Conservation (phyloP, 1,139 yeast species). For the Yamadazyma blattariae region DNA sequence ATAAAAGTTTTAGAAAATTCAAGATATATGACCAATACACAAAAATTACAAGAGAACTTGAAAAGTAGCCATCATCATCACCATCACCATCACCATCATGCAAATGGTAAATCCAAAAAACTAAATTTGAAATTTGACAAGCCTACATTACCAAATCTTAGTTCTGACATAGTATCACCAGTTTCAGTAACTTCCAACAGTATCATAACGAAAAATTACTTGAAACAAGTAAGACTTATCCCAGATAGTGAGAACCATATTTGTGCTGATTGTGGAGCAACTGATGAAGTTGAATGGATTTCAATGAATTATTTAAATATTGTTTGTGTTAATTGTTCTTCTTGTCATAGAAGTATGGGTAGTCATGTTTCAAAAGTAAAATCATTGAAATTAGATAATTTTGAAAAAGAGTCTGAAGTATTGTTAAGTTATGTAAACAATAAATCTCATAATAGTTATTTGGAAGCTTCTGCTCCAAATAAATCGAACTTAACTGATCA, state of each 20-base stretch:
- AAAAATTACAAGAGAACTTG: slow-evolving; percentile 17
- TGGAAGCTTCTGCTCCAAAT: slow-evolving; percentile 27
- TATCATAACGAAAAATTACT: slow-evolving; percentile 22
- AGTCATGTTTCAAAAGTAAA: slow-evolving; percentile 49
- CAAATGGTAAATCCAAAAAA: slow-evolving; percentile 3
- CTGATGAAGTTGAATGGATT: slow-evolving; percentile 79
- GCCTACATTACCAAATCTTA: slow-evolving; percentile 3
- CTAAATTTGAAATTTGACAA: slow-evolving; percentile 10
- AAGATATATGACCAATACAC: slow-evolving; percentile 37
- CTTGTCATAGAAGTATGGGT: slow-evolving; percentile 53
- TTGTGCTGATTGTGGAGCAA: slow-evolving; percentile 80
- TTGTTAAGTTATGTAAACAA: slow-evolving; percentile 44
- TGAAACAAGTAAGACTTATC: slow-evolving; percentile 44
- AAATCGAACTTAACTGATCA: slow-evolving; percentile 32
- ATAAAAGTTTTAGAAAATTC: slow-evolving; percentile 55
- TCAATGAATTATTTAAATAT: slow-evolving; percentile 72
- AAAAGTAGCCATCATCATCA: too few species aligned
- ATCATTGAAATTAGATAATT: slow-evolving; percentile 50
- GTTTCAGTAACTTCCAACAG: slow-evolving; percentile 28
- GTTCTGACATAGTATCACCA: slow-evolving; percentile 20
- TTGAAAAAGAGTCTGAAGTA: slow-evolving; percentile 38
- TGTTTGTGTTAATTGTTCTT: slow-evolving; percentile 80
- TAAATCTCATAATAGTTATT: slow-evolving; percentile 29
- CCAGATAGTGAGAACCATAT: slow-evolving; percentile 53
- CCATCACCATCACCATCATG: too few species aligned